Conservation (phyloP, 1,284 basidiomycete species). For the Naganishia cerealis region DNA sequence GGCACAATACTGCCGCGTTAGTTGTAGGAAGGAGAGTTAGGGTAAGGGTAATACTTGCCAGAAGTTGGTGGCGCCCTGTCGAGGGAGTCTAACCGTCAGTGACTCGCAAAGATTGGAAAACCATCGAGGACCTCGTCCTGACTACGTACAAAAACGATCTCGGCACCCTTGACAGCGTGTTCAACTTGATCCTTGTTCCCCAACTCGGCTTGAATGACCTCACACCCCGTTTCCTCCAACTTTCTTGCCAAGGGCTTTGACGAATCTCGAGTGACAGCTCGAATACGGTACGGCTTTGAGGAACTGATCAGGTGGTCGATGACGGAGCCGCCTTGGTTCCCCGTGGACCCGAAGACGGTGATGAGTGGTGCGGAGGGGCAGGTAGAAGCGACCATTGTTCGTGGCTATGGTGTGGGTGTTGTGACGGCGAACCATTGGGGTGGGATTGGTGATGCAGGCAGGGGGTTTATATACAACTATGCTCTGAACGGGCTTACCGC, state of each 20-base stretch:
- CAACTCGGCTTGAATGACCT: conserved; percentile 51
- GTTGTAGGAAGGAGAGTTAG: neutral
- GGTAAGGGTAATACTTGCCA: conserved; percentile 6
- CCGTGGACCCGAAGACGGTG: conserved; percentile 60
- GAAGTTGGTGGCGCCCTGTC: conserved; percentile 33
- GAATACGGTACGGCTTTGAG: conserved; percentile 58
- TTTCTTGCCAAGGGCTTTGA: conserved; percentile 52
- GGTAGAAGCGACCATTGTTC: conserved; percentile 37
- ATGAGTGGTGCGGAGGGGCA: conserved; percentile 45
- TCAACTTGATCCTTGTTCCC: conserved; percentile 18
- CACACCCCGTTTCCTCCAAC: conserved; percentile 55
- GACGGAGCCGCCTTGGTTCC: conserved; percentile 59
- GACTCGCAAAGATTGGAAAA: neutral
- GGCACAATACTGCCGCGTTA: neutral
- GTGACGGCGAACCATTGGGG: neutral
- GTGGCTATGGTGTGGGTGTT: neutral
- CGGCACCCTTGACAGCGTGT: conserved; percentile 23
- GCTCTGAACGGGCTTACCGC: too few species aligned
- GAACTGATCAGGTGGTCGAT: conserved; percentile 56
- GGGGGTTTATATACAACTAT: neutral
- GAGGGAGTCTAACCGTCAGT: neutral
- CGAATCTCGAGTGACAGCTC: conserved; percentile 58
- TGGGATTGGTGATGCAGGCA: neutral
- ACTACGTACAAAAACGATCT: conserved; percentile 31
- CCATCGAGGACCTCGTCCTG: neutral